Evolutionary conservation across 305 asterid genomes (phyloP).

Genomic region (Solanum chacoense): DNA sequence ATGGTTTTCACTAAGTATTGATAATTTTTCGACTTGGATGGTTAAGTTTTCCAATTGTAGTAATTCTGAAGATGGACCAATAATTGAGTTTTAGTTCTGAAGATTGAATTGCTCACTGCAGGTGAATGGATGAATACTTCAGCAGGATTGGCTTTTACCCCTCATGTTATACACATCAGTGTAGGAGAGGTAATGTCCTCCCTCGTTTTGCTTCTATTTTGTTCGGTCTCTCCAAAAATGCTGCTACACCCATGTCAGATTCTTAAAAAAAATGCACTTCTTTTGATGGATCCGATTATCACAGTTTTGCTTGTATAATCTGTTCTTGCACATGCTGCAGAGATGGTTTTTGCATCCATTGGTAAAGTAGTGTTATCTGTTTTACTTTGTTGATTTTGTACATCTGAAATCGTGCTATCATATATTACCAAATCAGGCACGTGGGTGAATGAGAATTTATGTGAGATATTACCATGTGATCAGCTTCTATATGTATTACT

Average conservation of each 20-base stretch:
- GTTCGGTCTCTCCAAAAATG: not conserved
- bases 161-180: conserved; percentile 37
- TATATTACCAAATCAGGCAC: not conserved
- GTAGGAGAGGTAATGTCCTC: conserved; percentile 41
- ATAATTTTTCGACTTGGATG: not conserved
- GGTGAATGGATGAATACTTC: conserved; percentile 71
- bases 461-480: not conserved
- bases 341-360: not conserved
- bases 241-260: not conserved
- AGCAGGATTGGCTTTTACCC: conserved; percentile 58
- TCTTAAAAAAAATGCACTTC: not conserved
- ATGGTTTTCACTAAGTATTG: not conserved
- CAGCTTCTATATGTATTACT: not conserved
- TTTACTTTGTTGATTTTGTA: not conserved
- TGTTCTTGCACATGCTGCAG: not conserved
- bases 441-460: not conserved
- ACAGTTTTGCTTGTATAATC: not conserved
- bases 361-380: not conserved
- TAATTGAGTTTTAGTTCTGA: not conserved
- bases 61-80: not conserved
- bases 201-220: not conserved
- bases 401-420: not conserved
- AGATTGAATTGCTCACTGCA: conserved; percentile 5
- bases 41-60: not conserved
- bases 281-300: not conserved